phyloP scores from a whole-genome alignment of 1,139 yeast genomes.

The Kurtzmaniella quercitrusa region DNA sequence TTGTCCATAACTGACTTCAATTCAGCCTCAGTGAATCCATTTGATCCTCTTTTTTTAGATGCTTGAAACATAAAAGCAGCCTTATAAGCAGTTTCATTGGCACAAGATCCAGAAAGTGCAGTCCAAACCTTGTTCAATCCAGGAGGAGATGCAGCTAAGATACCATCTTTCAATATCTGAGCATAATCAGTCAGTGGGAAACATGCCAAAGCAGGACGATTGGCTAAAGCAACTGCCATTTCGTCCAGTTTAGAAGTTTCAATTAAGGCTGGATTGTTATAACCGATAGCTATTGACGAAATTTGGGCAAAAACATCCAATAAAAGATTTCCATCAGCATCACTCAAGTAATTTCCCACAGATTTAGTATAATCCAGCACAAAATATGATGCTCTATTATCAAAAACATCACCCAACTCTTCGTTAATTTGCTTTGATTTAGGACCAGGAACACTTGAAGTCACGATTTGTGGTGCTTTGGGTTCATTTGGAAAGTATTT shows the following conservation, averaged over 20 bases:
- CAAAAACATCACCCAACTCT: conserved; percentile 54
- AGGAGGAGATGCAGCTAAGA: conserved; percentile 65
- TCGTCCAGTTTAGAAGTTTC: conserved; percentile 60
- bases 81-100: conserved; percentile 73
- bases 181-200: conserved; percentile 60
- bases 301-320: conserved; percentile 71
- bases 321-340: conserved; percentile 63
- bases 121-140: conserved; percentile 67
- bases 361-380: conserved; percentile 64
- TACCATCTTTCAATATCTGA: conserved; percentile 49
- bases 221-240: conserved; percentile 64
- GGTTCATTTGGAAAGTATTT: conserved; percentile 53
- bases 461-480: conserved; percentile 41
- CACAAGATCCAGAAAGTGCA: conserved; percentile 70
- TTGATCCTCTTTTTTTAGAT: conserved; percentile 51
- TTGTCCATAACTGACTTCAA: conserved; percentile 61
- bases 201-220: conserved; percentile 74
- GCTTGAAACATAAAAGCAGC: conserved; percentile 77
- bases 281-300: conserved; percentile 71
- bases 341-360: conserved; percentile 66
- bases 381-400: conserved; percentile 66
- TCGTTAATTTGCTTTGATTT: conserved; percentile 42
- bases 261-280: conserved; percentile 67
- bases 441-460: conserved; percentile 60
- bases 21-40: conserved; percentile 55